phyloP scores from a whole-genome alignment of 2,329 filamentous ascomycete species.

The Niveomyces coronatus region DNA sequence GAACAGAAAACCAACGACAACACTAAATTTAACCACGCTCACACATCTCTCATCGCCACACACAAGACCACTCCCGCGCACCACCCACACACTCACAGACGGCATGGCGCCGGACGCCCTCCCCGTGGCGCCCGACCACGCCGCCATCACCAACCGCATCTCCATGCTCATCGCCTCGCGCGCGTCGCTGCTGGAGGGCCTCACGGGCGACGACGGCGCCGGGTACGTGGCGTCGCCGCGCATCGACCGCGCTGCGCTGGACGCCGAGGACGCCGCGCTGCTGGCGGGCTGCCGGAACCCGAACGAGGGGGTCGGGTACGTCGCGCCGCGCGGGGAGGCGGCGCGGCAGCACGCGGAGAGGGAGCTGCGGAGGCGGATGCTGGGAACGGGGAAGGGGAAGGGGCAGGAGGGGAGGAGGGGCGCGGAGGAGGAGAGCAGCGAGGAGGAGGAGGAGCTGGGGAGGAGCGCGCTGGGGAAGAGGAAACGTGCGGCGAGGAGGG shows the following conservation, averaged over 20 bases:
- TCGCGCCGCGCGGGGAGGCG: conserved; percentile 11
- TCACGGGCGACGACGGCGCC: conserved; percentile 8
- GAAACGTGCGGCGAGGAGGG: conserved; percentile 22
- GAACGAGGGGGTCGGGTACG: conserved; percentile 34
- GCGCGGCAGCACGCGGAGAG: conserved; percentile 17
- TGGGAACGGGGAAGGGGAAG: conserved; percentile 19
- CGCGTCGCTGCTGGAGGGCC: conserved; percentile 22
- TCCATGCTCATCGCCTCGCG: conserved; percentile 28
- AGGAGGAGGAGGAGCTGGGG: conserved; percentile 25
- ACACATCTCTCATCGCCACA: conserved; percentile 14
- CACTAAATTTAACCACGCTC: no score
- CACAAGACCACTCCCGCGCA: no score
- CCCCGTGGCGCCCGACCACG: conserved; percentile 27
- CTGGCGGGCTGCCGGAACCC: conserved; percentile 14
- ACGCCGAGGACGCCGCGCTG: conserved; percentile 20
- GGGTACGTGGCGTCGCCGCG: background rate
- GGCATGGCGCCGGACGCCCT: conserved; percentile 16
- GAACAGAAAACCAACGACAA: no score
- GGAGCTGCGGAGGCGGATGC: conserved; percentile 21
- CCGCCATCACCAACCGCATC: conserved; percentile 31
- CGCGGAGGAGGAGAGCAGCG: conserved; percentile 19
- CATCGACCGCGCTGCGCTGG: conserved; percentile 12
- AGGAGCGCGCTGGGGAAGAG: conserved; percentile 28
- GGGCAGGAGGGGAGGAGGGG: conserved; percentile 13
- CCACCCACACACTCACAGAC: no score